Evolutionary conservation across 371 early-diverging fungal genomes (phyloP), one percentile per base, ranked within the genome.

Genomic region (Mortierella sp.): DNA sequence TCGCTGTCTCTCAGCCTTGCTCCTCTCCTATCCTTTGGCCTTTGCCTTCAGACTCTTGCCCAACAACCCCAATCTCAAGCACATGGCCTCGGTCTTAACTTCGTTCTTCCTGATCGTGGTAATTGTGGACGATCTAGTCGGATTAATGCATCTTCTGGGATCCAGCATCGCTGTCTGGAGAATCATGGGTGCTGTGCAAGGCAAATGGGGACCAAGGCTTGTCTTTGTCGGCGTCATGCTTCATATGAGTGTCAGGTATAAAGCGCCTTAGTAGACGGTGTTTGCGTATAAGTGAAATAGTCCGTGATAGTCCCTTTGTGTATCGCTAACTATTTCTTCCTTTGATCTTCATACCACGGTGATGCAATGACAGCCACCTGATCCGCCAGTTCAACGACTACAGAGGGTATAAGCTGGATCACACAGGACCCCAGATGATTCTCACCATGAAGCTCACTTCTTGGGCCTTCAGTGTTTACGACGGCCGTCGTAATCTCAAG

Each of bases 351-450:
- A 15, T 44, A 41, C 24, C 27, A 52, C 15, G 30, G 50, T 56
- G 26, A 37, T 34, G 37, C 37, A 34, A 34, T 23, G 30, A 26
- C 72, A 91, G 91, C 66, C 91, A 92, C 67, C 70, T 92, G 41
- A 70, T 79, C 55, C 81, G 88, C 43, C 91, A 90, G 61, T 42
- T 83, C 50, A 73, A 85, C 60, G 81, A 86, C 31, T 68, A 78
- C 28, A 82, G 85, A 27, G 82, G 82, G 60, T 86, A 82, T 27
- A 67, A 78, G 28, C 84, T 94, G 54, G 97, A 97, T 81, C 86
- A 91, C 58, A 93, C 97, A 6, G 95, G 94, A 12, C 90, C 94
- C 2, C 87, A 94, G 79, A 98, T 98, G 98, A 86, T 98, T 28
- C 79, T 93, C 48, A 92, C 93, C 8, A 94, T 96, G 69, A 96